Conservation (phyloP, 768 basidiomycete genomes). For the Naganishia friedmannii region DNA sequence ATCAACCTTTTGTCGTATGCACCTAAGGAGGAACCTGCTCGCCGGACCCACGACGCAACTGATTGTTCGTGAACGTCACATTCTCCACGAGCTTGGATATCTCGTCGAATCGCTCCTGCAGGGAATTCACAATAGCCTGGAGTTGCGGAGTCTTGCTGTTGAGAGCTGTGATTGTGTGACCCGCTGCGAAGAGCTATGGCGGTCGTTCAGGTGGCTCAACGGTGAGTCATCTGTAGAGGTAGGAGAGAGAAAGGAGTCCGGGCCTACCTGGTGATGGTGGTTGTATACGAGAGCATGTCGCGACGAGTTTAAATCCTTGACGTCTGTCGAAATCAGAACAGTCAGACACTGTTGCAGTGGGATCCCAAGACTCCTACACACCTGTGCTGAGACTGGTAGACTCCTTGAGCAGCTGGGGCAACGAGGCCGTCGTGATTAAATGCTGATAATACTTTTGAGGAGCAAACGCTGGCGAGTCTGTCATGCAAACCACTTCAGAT, state of each 20-base stretch:
- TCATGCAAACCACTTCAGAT: neutral
- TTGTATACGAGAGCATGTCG: constrained; percentile 50
- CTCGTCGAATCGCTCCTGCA: constrained; percentile 48
- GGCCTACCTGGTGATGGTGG: constrained; percentile 49
- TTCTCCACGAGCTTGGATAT: constrained; percentile 46
- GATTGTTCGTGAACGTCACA: constrained; percentile 21
- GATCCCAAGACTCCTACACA: no score
- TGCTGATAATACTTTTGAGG: constrained; percentile 45
- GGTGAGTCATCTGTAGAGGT: neutral
- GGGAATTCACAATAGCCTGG: constrained; percentile 42
- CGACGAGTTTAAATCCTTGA: constrained; percentile 45
- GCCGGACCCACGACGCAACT: neutral
- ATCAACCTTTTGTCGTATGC: no score
- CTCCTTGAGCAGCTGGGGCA: constrained; percentile 43
- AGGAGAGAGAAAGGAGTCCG: neutral
- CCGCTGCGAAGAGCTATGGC: constrained; percentile 49
- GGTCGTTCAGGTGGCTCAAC: neutral
- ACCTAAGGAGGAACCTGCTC: neutral
- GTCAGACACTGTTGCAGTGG: no score
- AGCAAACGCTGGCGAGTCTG: constrained; percentile 43
- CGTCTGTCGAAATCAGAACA: constrained; percentile 34
- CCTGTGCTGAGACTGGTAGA: constrained; percentile 39
- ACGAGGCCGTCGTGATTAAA: constrained; percentile 37
- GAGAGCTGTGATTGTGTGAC: constrained; percentile 47
- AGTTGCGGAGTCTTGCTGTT: constrained; percentile 50